A percentile compares a stretch with the other conserved stretches of the same genome.
phyloP scores from a whole-genome alignment of 2,329 filamentous ascomycete species.

The Ascomycota sp. region DNA sequence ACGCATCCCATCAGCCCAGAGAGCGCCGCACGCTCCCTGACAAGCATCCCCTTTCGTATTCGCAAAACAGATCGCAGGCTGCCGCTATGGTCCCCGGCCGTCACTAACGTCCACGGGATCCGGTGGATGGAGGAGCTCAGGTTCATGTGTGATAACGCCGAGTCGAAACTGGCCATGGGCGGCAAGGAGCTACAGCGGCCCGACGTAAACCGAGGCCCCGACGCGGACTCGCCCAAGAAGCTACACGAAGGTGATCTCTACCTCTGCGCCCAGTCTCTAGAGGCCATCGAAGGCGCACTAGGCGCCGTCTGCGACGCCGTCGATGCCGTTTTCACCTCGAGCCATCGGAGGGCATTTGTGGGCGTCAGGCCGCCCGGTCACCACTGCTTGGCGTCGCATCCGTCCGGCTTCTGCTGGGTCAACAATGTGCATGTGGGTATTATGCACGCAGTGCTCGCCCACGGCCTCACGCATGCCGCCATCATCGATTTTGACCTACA shows the following conservation, averaged over 20 bases:
- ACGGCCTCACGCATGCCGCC: slow-evolving; percentile 79
- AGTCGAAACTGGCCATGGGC: slow-evolving; percentile 51
- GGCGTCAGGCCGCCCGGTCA: slow-evolving; percentile 84
- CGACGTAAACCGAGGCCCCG: slow-evolving; percentile 30
- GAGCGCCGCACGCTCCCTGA: slow-evolving; percentile 28
- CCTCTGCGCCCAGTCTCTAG: slow-evolving; percentile 62
- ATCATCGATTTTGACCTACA: slow-evolving; percentile 86
- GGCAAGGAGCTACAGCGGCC: slow-evolving; percentile 58
- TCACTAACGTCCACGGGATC: slow-evolving; percentile 74
- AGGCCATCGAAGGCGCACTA: slow-evolving; percentile 73
- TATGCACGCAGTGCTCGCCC: slow-evolving; percentile 61
- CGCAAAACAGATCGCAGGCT: slow-evolving; percentile 54
- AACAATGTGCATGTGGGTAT: slow-evolving; percentile 98
- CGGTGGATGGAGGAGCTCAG: slow-evolving; percentile 89
- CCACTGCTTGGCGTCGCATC: slow-evolving; percentile 73
- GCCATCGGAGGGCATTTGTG: slow-evolving; percentile 64
- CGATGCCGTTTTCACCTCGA: slow-evolving; percentile 50
- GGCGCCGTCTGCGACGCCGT: slow-evolving; percentile 87
- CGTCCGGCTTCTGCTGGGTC: slow-evolving; percentile 93
- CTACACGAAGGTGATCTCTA: slow-evolving; percentile 84
- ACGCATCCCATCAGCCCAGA: slow-evolving; percentile 43
- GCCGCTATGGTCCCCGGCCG: slow-evolving; percentile 48
- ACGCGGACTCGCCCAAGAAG: slow-evolving; percentile 24
- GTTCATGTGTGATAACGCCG: slow-evolving; percentile 62
- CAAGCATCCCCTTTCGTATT: slow-evolving; percentile 58